These are phyloP conservation scores for Hyphopichia fennica DNA, from an alignment of 1,139 yeast species.

Conservation along the genomic window DNA sequence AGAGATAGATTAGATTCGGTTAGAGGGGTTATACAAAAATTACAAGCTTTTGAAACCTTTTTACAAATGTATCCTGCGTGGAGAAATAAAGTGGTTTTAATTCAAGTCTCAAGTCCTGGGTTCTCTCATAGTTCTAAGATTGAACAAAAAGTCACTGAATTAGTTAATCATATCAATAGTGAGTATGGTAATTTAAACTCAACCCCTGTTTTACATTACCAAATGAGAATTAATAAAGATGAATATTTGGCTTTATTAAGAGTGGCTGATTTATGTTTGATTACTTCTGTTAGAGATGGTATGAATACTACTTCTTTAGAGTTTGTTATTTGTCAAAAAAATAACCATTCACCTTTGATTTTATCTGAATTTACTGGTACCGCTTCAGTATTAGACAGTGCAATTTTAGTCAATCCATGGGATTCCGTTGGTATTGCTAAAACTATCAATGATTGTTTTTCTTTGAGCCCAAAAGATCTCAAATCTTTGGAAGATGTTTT, in stretches of 20 bases:
- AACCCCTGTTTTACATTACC: conserved; percentile 88
- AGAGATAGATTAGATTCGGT: conserved; percentile 80
- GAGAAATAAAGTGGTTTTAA: conserved; percentile 82
- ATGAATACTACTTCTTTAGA: conserved; percentile 95
- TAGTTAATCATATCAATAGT: conserved; percentile 77
- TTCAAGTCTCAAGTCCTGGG: conserved; percentile 89
- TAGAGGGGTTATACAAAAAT: conserved; percentile 78
- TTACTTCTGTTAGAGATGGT: conserved; percentile 92
- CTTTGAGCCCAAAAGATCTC: conserved; percentile 42
- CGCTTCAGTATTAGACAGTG: conserved; percentile 74
- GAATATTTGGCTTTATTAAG: conserved; percentile 87
- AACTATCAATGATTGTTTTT: conserved; percentile 69
- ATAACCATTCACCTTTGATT: conserved; percentile 71
- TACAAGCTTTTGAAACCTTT: conserved; percentile 80
- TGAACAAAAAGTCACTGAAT: conserved; percentile 77
- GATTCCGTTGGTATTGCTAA: conserved; percentile 92
- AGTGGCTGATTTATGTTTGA: conserved; percentile 86
- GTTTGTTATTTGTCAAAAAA: conserved; percentile 83
- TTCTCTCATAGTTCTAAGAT: conserved; percentile 56
- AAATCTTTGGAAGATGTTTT: conserved; percentile 48
- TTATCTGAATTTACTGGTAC: conserved; percentile 94
- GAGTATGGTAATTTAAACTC: conserved; percentile 77
- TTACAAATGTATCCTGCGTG: conserved; percentile 89
- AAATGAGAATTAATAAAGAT: conserved; percentile 81
- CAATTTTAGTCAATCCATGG: conserved; percentile 93